A percentile compares a stretch with the other conserved stretches of the same genome.
Evolutionary conservation across 805 yeast species (phyloP).

Genomic region (Lipomyces sp.): DNA sequence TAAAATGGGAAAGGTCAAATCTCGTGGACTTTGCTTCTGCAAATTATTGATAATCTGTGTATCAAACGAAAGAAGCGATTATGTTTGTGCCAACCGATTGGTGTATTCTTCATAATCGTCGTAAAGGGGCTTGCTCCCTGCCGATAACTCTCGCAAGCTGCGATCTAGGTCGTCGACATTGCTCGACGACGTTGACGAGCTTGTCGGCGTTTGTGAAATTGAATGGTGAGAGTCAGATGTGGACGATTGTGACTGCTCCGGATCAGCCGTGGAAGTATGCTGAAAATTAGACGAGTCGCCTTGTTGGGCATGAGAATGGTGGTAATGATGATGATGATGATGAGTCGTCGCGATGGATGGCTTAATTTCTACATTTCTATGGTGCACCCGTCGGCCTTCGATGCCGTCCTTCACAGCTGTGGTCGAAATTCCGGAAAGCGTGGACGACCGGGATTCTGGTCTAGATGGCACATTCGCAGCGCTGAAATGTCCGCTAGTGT

Average conservation of each 20-base stretch:
- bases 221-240: neutral
- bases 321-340: slow-evolving; percentile 16
- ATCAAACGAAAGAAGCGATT: neutral
- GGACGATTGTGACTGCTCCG: neutral
- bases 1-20: too few relatives aligned
- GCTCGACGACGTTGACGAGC: neutral
- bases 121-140: slow-evolving; percentile 1
- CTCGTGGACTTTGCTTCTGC: too few relatives aligned
- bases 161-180: neutral
- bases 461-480: slow-evolving; percentile 40
- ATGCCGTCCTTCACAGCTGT: slow-evolving; percentile 77
- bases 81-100: neutral
- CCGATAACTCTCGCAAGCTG: neutral
- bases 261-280: neutral
- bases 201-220: neutral
- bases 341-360: slow-evolving; percentile 10
- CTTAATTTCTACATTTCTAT: slow-evolving; percentile 6
- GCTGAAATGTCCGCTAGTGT: neutral
- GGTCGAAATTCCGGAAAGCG: slow-evolving; percentile 67
- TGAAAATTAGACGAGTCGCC: neutral
- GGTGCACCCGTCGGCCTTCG: slow-evolving; percentile 58
- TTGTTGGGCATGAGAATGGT: slow-evolving; percentile 17
- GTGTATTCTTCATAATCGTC: slow-evolving; percentile 4
- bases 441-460: slow-evolving; percentile 63
- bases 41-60: neutral